Evolutionary conservation across 139 green algal genomes (phyloP), one percentile per base, ranked within the genome.

Genomic region (Picochlorum sp.): DNA sequence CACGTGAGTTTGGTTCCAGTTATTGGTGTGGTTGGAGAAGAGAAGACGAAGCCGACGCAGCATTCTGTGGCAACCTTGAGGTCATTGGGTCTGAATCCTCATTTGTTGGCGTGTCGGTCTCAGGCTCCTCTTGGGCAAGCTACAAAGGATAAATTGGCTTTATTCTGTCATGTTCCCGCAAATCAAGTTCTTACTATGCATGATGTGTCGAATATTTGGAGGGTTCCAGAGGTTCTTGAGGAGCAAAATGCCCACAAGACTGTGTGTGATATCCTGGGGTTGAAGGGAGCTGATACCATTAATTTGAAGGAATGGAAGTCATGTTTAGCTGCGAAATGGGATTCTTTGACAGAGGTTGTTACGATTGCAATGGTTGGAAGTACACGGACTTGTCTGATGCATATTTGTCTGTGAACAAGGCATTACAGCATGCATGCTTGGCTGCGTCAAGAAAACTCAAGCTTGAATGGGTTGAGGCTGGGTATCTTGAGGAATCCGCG

Each of bases 11-110:
- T 98, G 66, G 92, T 99, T 54, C 94, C 94, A 1, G 88, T 97
- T 15, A 90, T 99, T 41, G 93, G 94, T 23, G 94, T 94, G 37
- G 93, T 98, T 49, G 93, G 92, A 6, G 92, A 96, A 86, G 92
- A 99, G 84, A 99, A 99, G 75, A 99, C 93, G 21, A 99, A 99
- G 84, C 94, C 94, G 28, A 99, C 93, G 18, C 94, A 99, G 82
- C 94, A 99, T 80, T 91, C 77, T 38, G 92, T 99, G 58, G 66
- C 85, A 49, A 83, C 88, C 61, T 81, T 99, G 67, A 78, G 94
- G 49, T 90, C 83, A 21, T 79, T 97, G 70, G 94, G 94, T 30
- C 74, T 99, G 52, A 90, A 85, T 61, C 94, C 94, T 20, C 74
- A 85, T 54, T 72, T 98, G 49, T 77, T 98, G 55, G 90, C 90